Base-by-base conservation (phyloP, 495 filamentous ascomycete species). In the Xylaria scruposa region DNA sequence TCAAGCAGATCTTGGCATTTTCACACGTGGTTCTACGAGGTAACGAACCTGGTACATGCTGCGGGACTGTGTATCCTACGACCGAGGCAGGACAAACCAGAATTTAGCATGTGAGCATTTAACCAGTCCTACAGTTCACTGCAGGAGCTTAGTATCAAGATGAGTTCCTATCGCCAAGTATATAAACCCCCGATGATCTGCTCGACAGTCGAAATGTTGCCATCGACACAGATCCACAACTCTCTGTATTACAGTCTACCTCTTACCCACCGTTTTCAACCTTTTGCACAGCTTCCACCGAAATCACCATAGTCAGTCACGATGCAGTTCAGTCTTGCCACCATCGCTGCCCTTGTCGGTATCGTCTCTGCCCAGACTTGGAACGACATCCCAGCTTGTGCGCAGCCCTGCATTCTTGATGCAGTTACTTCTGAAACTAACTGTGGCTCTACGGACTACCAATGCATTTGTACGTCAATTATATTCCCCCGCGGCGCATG, bases 351-450 rank as follows among this genome's bases (percentile, higher is more conserved):
- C 47, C 46, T 53, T 47, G n/a, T 67, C 63, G 46, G 26, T n/a
- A 7, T 33, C 63, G 63, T 67, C 46, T 67, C 63, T 9, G 63
- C 63, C 8, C 63, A 67, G 46, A 51, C 63, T 21, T 67, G 63
- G 63, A 24, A 67, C 44, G 63, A 67, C 15, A 67, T 67, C 31
- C 63, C 63, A 15, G 63, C 63, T n/a, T 67, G 63, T n/a, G 63
- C 63, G 10, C 63, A 67, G 24, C 63, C 63, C 46, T 67, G 63
- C 31, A 67, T 67, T 21, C 17, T 53, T 9, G n/a, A 38, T 17
- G 63, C 63, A 9, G 63, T 67, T 21, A 46, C 63, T 4, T n/a
- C 7, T 8, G 63, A 53, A 17, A 67, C 63, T 2, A 2, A 53
- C 21, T 67, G 63, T 53, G 46, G 63, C 29, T 10, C 44, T 17